Evolutionary conservation across 805 yeast species (phyloP).

Genomic region (Millerago galiae): DNA sequence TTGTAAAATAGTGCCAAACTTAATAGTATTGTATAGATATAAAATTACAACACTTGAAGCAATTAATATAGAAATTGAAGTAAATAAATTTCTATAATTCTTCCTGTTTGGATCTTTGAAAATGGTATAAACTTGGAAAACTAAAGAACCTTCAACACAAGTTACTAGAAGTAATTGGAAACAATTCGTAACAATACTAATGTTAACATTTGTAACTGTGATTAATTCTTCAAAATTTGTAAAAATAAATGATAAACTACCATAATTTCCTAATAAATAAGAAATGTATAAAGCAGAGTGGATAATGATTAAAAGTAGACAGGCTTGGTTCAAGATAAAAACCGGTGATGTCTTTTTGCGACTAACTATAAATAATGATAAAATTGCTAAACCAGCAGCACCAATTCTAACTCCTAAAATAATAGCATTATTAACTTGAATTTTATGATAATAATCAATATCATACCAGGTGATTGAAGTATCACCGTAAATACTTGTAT

Average conservation of each 20-base stretch:
- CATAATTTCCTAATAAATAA: constrained; percentile 47
- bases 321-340: constrained; percentile 63
- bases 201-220: constrained; percentile 32
- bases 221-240: constrained; percentile 40
- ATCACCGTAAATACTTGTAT: constrained; percentile 37
- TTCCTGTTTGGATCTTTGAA: constrained; percentile 52
- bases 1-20: constrained; percentile 33
- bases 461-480: constrained; percentile 33
- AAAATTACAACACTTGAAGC: constrained; percentile 53
- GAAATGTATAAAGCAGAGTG: constrained; percentile 56
- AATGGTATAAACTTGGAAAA: constrained; percentile 66
- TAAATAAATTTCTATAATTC: constrained; percentile 33
- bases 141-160: constrained; percentile 57
- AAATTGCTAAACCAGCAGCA: constrained; percentile 40
- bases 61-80: constrained; percentile 33
- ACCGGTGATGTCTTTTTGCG: constrained; percentile 58
- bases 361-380: constrained; percentile 41
- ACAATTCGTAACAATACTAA: constrained; percentile 56
- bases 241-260: constrained; percentile 39
- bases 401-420: constrained; percentile 57
- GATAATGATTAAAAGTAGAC: constrained; percentile 48
- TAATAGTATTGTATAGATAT: constrained; percentile 47
- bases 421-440: constrained; percentile 32
- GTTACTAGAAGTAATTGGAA: constrained; percentile 54
- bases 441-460: constrained; percentile 32